Base-by-base conservation (phyloP, 2,329 filamentous ascomycete species). In the Colletotrichum sp. region DNA sequence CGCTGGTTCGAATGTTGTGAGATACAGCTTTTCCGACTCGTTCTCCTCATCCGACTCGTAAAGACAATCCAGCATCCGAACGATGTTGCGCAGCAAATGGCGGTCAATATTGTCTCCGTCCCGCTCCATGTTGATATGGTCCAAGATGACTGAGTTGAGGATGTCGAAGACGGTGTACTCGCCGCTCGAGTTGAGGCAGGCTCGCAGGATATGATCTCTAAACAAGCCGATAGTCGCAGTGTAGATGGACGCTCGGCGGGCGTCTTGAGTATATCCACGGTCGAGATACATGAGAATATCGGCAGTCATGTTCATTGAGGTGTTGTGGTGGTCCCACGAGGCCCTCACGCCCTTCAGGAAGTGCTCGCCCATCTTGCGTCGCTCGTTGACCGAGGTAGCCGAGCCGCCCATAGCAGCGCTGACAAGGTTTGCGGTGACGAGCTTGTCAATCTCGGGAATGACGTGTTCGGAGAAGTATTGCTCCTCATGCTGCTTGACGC, bases 221-320 rank as follows among this genome's bases (percentile, higher is more conserved):
- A 98, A 99, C 3, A 98, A 88, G 4, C 93, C 93, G 88, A 99
- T 98, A 4, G 95, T 93, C 12, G 94, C 92, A 16, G 93, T 91
- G 82, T 96, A 98, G 71, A 98, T 97, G 1, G 94, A 94, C 0
- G 95, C 93, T 8, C 92, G 90, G 75, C 93, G 91, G 8, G 85
- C 81, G 77, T 98, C 95, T 44, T 92, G 89, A 66, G 92, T 94
- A 81, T 95, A 96, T 32, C 96, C 93, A 66, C 96, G 94, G 82
- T 99, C 96, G 89, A 99, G 95, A 82, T 98, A 98, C 96, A 99
- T 98, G 68, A 99, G 89, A 36, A 99, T 95, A 84, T 99, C 97
- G 6, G 96, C 96, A 67, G 95, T 93, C 96, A 99, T 99, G 82
- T 95, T 96, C 95, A 98, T 98, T 60, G 95, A 96, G 72, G 95